phyloP scores from a whole-genome alignment of 2,329 filamentous ascomycete species.

The Aspergillus carbonarius region DNA sequence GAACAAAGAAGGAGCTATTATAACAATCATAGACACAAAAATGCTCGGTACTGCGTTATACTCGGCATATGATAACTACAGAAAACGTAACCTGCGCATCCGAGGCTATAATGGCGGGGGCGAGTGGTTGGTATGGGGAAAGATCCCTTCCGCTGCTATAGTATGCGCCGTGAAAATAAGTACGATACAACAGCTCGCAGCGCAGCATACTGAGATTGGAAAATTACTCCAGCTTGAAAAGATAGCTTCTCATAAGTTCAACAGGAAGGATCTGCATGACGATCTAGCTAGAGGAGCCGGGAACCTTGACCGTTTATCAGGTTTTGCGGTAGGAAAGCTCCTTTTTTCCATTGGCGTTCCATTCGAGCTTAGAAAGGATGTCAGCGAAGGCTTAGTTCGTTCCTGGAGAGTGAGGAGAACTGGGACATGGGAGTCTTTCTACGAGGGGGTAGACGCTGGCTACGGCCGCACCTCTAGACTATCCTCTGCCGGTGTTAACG shows the following conservation, averaged over 20 bases:
- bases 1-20: constrained; percentile 19
- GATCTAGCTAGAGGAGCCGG: constrained; percentile 12
- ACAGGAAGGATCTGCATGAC: constrained; percentile 13
- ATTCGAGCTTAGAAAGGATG: constrained; percentile 17
- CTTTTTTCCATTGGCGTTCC: constrained; percentile 23
- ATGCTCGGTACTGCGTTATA: constrained; percentile 27
- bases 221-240: constrained; percentile 27
- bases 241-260: constrained; percentile 12
- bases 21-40: constrained; percentile 33
- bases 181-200: constrained; percentile 21
- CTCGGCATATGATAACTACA: constrained; percentile 27
- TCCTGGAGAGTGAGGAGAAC: constrained; percentile 23
- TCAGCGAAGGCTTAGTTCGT: constrained; percentile 22
- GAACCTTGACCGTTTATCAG: constrained; percentile 17
- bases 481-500: background rate
- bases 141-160: constrained; percentile 28
- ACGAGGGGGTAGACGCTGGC: constrained; percentile 13
- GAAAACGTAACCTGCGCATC: constrained; percentile 16
- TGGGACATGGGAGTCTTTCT: constrained; percentile 14
- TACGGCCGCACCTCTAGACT: background rate
- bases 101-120: constrained; percentile 26
- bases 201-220: constrained; percentile 18
- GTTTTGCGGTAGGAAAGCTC: constrained; percentile 24
- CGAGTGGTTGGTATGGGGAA: constrained; percentile 39
- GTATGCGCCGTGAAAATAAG: constrained; percentile 27